Base-by-base conservation (phyloP, 805 yeast species). In the Saccharomycopsis vini region DNA sequence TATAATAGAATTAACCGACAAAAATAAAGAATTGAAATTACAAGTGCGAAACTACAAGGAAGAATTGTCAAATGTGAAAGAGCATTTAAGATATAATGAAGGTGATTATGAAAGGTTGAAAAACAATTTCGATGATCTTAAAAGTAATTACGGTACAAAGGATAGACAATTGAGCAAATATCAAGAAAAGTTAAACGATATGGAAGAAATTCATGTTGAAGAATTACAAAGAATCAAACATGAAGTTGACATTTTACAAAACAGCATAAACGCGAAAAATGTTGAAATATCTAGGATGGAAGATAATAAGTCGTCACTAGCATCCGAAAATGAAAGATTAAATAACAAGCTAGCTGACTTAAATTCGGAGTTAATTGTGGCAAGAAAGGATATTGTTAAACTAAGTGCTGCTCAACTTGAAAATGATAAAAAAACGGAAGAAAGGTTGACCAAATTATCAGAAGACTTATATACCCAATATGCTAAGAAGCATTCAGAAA, bases 401-500 rank as follows among this genome's bases (percentile, higher is more conserved):
- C 39, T 49, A 30, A 46, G 46, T 21, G 19, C 35, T 13, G 37
- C 40, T 16, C 47, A 46, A 32, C 26, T 47, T 5, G 56, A 60
- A 2, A 67, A 69, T 23, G 79, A 77, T 44, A 58, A 59, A 22
- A 75, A 72, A 16, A 64, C 75, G 2, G 79, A 77, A 49, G 67
- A 66, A 45, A 72, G 75, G 54, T 61, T 81, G 31, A 76, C 77
- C 49, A 72, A 75, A 49, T 61, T 83, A 38, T 84, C 89, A 0
- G 79, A 77, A 47, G 85, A 79, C 52, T 63, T 84, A 9, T 83
- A 83, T 54, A 68, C 73, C 31, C 88, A 81, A 56, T 84, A 84
- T 55, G 75, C 86, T 2, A 77, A 80, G 40, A 84, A 85, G 56
- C 94, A 85, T 55, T 85, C 79, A 49, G 72, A 74, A 42, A 84